These are phyloP conservation scores for Prosopis cineraria DNA, from an alignment of 306 rosid genomes.

Conservation along the genomic window DNA sequence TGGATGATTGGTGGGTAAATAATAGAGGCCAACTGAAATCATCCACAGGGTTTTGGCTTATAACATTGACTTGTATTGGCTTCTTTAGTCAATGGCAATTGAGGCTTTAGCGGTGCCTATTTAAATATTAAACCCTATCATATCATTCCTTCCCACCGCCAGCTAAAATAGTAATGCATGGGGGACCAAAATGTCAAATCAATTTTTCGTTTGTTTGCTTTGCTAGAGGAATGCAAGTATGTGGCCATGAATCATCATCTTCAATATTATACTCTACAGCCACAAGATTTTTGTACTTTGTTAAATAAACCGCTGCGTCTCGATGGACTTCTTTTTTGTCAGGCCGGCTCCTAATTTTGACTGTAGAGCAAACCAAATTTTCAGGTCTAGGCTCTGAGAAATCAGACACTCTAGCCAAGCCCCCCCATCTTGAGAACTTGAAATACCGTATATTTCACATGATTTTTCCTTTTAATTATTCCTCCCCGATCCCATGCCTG, in stretches of 20 bases:
- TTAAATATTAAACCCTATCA: not conserved
- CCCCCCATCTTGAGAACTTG: not conserved
- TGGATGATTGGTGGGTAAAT: not conserved
- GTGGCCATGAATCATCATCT: not conserved
- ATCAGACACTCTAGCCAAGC: not conserved
- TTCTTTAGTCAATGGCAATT: not conserved
- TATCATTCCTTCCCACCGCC: not conserved
- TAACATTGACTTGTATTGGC: not conserved
- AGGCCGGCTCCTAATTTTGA: not conserved
- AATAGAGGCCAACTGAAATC: not conserved
- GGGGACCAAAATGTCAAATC: constrained; percentile 4
- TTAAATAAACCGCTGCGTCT: not conserved
- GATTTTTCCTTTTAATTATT: not conserved
- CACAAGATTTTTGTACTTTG: not conserved
- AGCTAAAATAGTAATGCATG: constrained; percentile 4
- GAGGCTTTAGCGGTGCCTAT: not conserved
- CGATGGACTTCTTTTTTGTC: constrained; percentile 14
- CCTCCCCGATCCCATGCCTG: not conserved
- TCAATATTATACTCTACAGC: not conserved
- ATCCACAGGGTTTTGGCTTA: not conserved
- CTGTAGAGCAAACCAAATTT: not conserved
- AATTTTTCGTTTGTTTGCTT: not conserved
- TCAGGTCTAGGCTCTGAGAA: not conserved
- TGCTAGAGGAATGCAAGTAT: not conserved
- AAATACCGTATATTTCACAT: not conserved